Percentiles rank a stretch among this genome's conserved stretches.
These are phyloP conservation scores for Colletotrichum truncatum DNA, from an alignment of 2,329 filamentous ascomycete genomes.

Conservation along the genomic window DNA sequence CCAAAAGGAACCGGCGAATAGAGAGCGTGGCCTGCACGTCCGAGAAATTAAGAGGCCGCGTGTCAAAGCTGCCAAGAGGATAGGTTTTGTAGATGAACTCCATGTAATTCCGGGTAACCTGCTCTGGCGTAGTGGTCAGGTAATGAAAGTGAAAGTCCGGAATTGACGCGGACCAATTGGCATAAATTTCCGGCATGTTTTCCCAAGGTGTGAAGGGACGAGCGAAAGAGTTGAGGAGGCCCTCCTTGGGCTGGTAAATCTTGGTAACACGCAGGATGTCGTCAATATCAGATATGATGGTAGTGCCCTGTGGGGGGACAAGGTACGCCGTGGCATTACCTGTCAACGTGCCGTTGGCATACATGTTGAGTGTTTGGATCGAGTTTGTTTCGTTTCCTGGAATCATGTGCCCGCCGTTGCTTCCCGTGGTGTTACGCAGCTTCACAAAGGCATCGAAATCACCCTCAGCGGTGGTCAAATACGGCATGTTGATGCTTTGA, in stretches of 20 bases:
- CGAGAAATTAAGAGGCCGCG: slow-evolving; percentile 82
- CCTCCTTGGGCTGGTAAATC: slow-evolving; percentile 80
- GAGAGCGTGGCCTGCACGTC: slow-evolving; percentile 76
- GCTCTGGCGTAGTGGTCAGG: slow-evolving; percentile 82
- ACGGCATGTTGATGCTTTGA: slow-evolving; percentile 71
- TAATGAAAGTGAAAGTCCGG: slow-evolving; percentile 82
- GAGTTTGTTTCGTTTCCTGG: slow-evolving; percentile 71
- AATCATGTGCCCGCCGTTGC: slow-evolving; percentile 57
- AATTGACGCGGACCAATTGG: slow-evolving; percentile 75
- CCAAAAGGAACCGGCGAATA: slow-evolving; percentile 75
- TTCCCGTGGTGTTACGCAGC: slow-evolving; percentile 66
- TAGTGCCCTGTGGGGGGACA: slow-evolving; percentile 75
- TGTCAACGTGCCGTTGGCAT: slow-evolving; percentile 69
- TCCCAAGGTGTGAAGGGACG: slow-evolving; percentile 76
- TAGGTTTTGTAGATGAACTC: slow-evolving; percentile 82
- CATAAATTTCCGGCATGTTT: slow-evolving; percentile 83
- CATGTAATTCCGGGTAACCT: slow-evolving; percentile 82
- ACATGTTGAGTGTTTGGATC: slow-evolving; percentile 75
- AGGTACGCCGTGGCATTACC: slow-evolving; percentile 83
- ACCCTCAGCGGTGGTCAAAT: slow-evolving; percentile 71
- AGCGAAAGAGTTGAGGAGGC: slow-evolving; percentile 80
- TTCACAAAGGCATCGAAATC: slow-evolving; percentile 79
- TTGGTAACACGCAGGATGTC: slow-evolving; percentile 84
- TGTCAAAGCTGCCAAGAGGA: slow-evolving; percentile 80
- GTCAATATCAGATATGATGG: slow-evolving; percentile 81